phyloP scores from a whole-genome alignment of 2,329 filamentous ascomycete genomes.

The Cladophialophora immunda region DNA sequence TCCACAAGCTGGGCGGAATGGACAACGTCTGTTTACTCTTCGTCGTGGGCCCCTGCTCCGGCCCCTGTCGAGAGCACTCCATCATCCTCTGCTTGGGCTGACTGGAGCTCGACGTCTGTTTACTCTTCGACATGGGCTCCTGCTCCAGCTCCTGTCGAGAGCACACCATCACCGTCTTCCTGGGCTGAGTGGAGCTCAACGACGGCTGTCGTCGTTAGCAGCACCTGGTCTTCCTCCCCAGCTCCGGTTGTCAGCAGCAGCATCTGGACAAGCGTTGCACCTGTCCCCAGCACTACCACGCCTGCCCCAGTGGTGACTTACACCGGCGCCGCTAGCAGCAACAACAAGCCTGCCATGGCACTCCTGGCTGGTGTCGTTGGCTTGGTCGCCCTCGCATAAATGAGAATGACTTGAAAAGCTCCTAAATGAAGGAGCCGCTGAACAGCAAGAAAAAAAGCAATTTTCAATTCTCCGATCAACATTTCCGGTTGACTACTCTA shows the following conservation, averaged over 20 bases:
- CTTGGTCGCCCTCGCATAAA: conserved; percentile 37
- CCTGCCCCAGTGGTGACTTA: conserved; percentile 30
- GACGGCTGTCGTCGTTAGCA: conserved; percentile 2
- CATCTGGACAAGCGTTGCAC: conserved; percentile 16
- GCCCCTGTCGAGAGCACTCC: conserved; percentile 10
- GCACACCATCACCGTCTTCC: neutral
- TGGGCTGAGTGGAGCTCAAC: conserved; percentile 25
- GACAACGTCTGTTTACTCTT: conserved; percentile 18
- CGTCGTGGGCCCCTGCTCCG: conserved; percentile 4
- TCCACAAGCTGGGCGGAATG: conserved; percentile 18
- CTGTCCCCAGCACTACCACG: conserved; percentile 20
- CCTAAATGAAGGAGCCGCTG: neutral
- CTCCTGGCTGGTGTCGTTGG: conserved; percentile 35
- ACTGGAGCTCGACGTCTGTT: neutral
- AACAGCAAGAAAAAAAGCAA: neutral
- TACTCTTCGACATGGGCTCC: conserved; percentile 5
- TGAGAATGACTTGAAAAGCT: neutral
- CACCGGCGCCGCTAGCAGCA: conserved; percentile 36
- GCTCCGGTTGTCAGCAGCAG: conserved; percentile 24
- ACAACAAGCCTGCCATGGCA: conserved; percentile 39
- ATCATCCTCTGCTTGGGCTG: neutral
- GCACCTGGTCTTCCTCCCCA: conserved; percentile 8
- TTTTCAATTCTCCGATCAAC: conserved; percentile 2
- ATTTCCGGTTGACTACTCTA: too few species aligned
- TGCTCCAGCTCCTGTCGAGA: conserved; percentile 13